Evolutionary conservation across 1,139 yeast species (phyloP).

Genomic region (Petasospora rhodanensis): DNA sequence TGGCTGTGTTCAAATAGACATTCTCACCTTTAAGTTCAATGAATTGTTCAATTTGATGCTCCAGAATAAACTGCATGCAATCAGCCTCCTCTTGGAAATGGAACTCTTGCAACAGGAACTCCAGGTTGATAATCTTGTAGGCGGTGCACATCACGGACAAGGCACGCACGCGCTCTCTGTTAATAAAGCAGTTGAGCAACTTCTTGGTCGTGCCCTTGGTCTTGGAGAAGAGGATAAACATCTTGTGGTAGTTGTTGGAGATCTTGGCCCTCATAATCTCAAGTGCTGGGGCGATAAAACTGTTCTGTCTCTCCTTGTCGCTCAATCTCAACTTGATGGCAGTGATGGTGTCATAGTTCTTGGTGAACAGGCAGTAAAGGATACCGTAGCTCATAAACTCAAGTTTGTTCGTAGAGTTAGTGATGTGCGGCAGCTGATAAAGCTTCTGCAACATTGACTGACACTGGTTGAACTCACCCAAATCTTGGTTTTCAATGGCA

Average conservation of each 20-base stretch:
- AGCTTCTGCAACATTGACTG: slow-evolving; percentile 71
- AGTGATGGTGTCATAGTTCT: slow-evolving; percentile 42
- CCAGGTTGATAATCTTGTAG: slow-evolving; percentile 51
- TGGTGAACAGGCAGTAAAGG: slow-evolving; percentile 77
- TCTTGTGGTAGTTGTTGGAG: slow-evolving; percentile 47
- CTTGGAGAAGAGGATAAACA: slow-evolving; percentile 41
- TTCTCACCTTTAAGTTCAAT: slow-evolving; percentile 33
- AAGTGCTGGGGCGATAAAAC: slow-evolving; percentile 39
- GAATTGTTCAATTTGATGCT: slow-evolving; percentile 37
- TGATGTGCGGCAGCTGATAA: slow-evolving; percentile 40
- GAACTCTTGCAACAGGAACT: slow-evolving; percentile 44
- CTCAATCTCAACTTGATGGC: slow-evolving; percentile 29
- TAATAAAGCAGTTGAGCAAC: slow-evolving; percentile 43
- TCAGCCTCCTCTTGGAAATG: slow-evolving; percentile 33
- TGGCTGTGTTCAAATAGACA: slow-evolving; percentile 34
- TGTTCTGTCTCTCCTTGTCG: slow-evolving; percentile 24
- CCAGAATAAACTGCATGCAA: slow-evolving; percentile 18
- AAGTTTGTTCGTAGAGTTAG: slow-evolving; percentile 36
- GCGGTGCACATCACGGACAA: slow-evolving; percentile 55
- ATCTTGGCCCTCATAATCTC: slow-evolving; percentile 39
- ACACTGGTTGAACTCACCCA: slow-evolving; percentile 95
- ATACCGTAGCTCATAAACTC: slow-evolving; percentile 76
- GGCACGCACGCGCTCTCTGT: slow-evolving; percentile 57
- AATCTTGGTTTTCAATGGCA: slow-evolving; percentile 76
- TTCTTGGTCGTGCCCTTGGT: slow-evolving; percentile 32